Evolutionary conservation across 2,329 filamentous ascomycete genomes (phyloP).

Genomic region (Cordyceps tenuipes): DNA sequence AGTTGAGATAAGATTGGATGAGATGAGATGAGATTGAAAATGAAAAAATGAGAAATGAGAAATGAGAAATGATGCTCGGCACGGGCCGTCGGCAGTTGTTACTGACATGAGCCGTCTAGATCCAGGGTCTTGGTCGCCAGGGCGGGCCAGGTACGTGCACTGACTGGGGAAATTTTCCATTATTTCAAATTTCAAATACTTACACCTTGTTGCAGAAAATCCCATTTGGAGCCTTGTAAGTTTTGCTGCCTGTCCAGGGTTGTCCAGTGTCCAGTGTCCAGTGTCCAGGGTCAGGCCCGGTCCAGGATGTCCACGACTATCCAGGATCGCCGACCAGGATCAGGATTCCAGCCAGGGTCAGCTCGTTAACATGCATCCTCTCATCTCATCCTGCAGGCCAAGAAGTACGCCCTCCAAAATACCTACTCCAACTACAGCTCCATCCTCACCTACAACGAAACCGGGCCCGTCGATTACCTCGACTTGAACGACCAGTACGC

Average conservation of each 20-base stretch:
- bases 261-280: too few species aligned
- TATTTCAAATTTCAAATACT: too few species aligned
- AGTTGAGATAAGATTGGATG: constrained; percentile 10
- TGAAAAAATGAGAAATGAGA: too few species aligned
- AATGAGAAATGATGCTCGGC: too few species aligned
- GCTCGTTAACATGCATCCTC: background rate
- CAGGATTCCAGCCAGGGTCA: too few species aligned
- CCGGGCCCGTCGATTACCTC: constrained; percentile 43
- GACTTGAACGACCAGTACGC: constrained; percentile 43
- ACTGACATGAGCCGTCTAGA: background rate
- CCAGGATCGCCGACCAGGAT: too few species aligned
- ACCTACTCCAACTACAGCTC: constrained; percentile 50
- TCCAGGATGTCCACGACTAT: too few species aligned
- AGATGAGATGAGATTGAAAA: too few species aligned
- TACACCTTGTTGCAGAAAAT: constrained; percentile 33
- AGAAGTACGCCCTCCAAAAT: constrained; percentile 50
- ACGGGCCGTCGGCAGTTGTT: background rate
- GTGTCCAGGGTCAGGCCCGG: too few species aligned
- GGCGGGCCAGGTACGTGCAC: constrained; percentile 19
- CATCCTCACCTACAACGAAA: constrained; percentile 52
- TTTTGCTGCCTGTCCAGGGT: background rate
- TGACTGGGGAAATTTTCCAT: too few species aligned
- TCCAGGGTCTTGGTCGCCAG: constrained; percentile 16
- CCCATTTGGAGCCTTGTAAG: constrained; percentile 49
- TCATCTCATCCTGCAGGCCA: constrained; percentile 23